Evolutionary conservation across 1,284 basidiomycete genomes (phyloP).

Genomic region (Ganoderma lucidum): DNA sequence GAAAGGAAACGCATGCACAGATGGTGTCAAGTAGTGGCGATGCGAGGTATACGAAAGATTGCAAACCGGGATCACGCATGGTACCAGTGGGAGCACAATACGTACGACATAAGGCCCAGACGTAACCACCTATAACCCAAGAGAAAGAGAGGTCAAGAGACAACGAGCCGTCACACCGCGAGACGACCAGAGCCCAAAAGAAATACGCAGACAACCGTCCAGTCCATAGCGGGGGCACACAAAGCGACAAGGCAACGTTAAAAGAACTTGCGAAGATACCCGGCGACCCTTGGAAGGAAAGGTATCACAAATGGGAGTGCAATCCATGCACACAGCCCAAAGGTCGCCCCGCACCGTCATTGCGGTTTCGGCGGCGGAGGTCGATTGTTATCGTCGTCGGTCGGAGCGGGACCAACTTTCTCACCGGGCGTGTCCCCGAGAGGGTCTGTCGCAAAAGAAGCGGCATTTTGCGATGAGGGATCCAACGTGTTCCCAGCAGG

Average conservation of each 20-base stretch:
- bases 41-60: slow-evolving; percentile 27
- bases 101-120: slow-evolving; percentile 11
- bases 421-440: slow-evolving; percentile 16
- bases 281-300: slow-evolving; percentile 67
- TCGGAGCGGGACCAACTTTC: slow-evolving; percentile 4
- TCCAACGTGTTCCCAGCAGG: slow-evolving; percentile 13
- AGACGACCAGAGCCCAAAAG: slow-evolving; percentile 35
- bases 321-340: slow-evolving; percentile 56
- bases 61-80: slow-evolving; percentile 17
- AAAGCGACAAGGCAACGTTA: slow-evolving; percentile 33
- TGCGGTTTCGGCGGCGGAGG: slow-evolving; percentile 33
- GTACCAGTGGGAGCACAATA: slow-evolving; percentile 11
- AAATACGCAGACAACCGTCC: slow-evolving; percentile 8
- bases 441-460: not conserved
- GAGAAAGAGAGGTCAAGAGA: slow-evolving; percentile 16
- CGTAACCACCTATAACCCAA: slow-evolving; percentile 27
- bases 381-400: slow-evolving; percentile 18
- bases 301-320: slow-evolving; percentile 53
- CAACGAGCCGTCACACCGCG: slow-evolving; percentile 26
- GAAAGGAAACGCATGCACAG: slow-evolving; percentile 15
- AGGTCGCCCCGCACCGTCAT: slow-evolving; percentile 69
- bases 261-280: slow-evolving; percentile 53
- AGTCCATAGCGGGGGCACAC: slow-evolving; percentile 13
- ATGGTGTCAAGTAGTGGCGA: slow-evolving; percentile 25
- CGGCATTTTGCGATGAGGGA: not conserved